Conservation (phyloP, 306 rosid genomes). For the Canavalia gladiata region DNA sequence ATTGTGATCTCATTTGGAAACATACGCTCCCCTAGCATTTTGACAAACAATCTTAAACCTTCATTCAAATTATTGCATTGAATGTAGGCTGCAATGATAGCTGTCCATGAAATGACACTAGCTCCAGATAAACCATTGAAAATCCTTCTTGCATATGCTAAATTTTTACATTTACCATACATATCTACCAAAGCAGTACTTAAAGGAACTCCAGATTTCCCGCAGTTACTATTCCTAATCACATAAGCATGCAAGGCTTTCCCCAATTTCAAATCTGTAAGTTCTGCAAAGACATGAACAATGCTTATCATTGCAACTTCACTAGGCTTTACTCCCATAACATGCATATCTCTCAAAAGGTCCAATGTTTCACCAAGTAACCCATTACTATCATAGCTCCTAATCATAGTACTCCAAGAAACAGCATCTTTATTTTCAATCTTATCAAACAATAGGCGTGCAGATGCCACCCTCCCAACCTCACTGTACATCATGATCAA, state of each 20-base stretch:
- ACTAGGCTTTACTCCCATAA: constrained; percentile 56
- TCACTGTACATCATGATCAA: constrained; percentile 70
- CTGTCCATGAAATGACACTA: constrained; percentile 67
- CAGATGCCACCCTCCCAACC: constrained; percentile 54
- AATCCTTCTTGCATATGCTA: constrained; percentile 53
- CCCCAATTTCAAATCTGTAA: constrained; percentile 56
- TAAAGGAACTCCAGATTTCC: constrained; percentile 45
- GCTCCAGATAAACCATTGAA: constrained; percentile 56
- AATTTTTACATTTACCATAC: constrained; percentile 61
- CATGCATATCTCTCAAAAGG: constrained; percentile 58
- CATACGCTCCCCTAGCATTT: constrained; percentile 55
- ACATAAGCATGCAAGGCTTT: constrained; percentile 70
- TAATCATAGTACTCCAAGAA: constrained; percentile 76
- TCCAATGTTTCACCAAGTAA: constrained; percentile 59
- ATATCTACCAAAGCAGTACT: constrained; percentile 66
- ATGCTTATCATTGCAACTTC: constrained; percentile 64
- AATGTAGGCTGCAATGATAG: constrained; percentile 60
- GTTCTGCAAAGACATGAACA: constrained; percentile 53
- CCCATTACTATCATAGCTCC: constrained; percentile 58
- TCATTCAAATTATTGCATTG: constrained; percentile 49
- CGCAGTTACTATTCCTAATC: constrained; percentile 51
- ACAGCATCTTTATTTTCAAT: constrained; percentile 64
- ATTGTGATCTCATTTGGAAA: constrained; percentile 74
- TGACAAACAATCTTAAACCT: constrained; percentile 50
- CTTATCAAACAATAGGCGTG: constrained; percentile 62